Base-by-base conservation (phyloP, 177 flowering plant species). In the Vitis hybrid region DNA sequence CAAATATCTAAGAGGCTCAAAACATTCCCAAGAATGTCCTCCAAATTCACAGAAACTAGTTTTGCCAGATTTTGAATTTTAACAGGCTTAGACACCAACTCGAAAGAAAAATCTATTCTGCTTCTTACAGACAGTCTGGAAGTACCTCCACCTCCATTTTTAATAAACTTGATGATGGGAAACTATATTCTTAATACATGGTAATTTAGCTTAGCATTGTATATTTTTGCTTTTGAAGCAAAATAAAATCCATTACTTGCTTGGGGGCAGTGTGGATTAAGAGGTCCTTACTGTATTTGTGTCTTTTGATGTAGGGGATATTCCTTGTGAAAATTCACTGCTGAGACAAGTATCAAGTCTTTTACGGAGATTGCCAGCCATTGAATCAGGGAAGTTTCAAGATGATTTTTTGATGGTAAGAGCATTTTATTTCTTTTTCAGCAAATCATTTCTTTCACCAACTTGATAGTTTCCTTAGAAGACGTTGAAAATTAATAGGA, bases 361-460 rank as follows among this genome's bases (percentile, higher is more conserved):
- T 39, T 75, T 91, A 33, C 83, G 99, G 75, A 88, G 98, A 78
- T 79, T 95, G 78, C 98, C 97, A 10, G 92, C 92, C 51, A 86
- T 93, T 65, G 98, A 93, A 71, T 95, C 97, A 31, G 86, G 64
- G 60, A 95, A 90, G 70, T 95, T 95, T 80, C 98, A 90, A 83
- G 98, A 95, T 79, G 97, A 93, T 77, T 95, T 95, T 79, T 84
- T 91, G 83, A 93, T 90, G 98, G 99, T 91, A 71, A 84, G 93
- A 72, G 13, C 29, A 26, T 26, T 26, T 12, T 48, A n/a, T 69
- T 7, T 57, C 18, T 64, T 11, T 49, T 49, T 53, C 8, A 16
- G 45, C 26, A 21, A 64, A 8, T 10, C 14, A 19, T 64, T 56
- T 59, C 62, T 22, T 59, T 59, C 12, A n/a, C 0, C 5, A 10